These are phyloP conservation scores for Colletotrichum salicis DNA, from an alignment of 2,329 filamentous ascomycete genomes.

Conservation along the genomic window DNA sequence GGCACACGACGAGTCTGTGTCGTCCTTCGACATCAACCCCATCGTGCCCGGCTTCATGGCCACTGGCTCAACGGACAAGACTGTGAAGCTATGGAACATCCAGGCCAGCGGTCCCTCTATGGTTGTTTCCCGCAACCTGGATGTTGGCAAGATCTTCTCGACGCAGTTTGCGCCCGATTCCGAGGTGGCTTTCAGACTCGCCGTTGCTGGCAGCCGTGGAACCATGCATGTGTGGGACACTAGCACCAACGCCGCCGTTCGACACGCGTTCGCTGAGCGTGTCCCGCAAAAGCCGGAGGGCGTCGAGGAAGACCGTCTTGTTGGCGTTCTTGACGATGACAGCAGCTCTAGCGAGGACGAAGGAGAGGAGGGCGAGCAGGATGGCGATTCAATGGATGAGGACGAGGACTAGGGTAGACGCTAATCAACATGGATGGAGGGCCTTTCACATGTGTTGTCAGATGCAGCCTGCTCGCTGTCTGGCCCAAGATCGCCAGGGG, in stretches of 20 bases:
- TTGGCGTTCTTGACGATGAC: slow-evolving; percentile 76
- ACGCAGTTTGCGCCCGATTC: slow-evolving; percentile 89
- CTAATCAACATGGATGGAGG: neutral
- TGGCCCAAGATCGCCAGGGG: neutral
- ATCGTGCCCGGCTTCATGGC: slow-evolving; percentile 91
- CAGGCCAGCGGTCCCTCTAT: slow-evolving; percentile 82
- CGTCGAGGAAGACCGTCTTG: slow-evolving; percentile 78
- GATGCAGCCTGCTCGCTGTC: slow-evolving; percentile 5
- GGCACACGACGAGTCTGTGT: slow-evolving; percentile 92
- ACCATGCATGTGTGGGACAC: slow-evolving; percentile 96
- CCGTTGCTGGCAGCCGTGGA: slow-evolving; percentile 94
- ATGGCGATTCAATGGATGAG: slow-evolving; percentile 67
- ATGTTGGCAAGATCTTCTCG: slow-evolving; percentile 94
- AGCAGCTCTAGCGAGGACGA: slow-evolving; percentile 75
- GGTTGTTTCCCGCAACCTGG: slow-evolving; percentile 90
- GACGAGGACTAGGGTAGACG: slow-evolving; percentile 48
- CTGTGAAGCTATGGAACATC: slow-evolving; percentile 97
- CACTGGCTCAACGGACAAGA: slow-evolving; percentile 93
- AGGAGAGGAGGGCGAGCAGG: slow-evolving; percentile 57
- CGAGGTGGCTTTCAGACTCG: slow-evolving; percentile 90
- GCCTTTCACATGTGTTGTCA: neutral
- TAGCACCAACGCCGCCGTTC: slow-evolving; percentile 87
- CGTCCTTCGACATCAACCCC: slow-evolving; percentile 91
- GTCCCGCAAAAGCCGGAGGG: slow-evolving; percentile 63
- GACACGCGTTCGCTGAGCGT: slow-evolving; percentile 82